Evolutionary conservation across 148 eudicot genomes (phyloP), one percentile per base, ranked within the genome.

Genomic region (Dianthus caryophyllus): DNA sequence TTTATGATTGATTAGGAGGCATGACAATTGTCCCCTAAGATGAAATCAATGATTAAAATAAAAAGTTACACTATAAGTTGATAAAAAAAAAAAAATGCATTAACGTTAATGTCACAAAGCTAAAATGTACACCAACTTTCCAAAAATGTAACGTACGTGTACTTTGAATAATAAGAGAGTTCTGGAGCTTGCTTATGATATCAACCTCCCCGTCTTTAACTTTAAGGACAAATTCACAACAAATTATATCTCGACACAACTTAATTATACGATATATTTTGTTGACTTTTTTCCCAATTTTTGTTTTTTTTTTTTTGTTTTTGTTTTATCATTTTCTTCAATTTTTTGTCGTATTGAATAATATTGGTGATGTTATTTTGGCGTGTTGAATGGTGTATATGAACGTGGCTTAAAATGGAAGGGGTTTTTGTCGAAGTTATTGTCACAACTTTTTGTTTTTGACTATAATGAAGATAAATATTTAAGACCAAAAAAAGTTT

Each of bases 71-170:
- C 14, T 12, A 69, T 30, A 7, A 46, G 30, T n/a, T n/a, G n/a
- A n/a, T n/a, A n/a, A n/a, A n/a, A n/a, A n/a, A n/a, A n/a, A 12
- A 69, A 49, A 69, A 4, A 27, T n/a, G 25, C 6, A 48, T 70
- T 58, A 69, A 62, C 29, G 66, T 60, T 49, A 60, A 49, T 70
- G 59, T 70, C 66, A 70, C 15, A 21, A 33, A n/a, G 66, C 36
- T 31, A n/a, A 21, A 30, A 69, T 69, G 22, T 33, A 60, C 31
- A 69, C 47, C 50, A 60, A 60, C 73, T 70, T 70, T 60, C 73
- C 44, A 9, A 6, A 70, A 70, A 64, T 60, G 65, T 64, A 51
- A 50, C 33, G 50, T 70, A 50, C 67, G 67, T 71, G 68, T 71
- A 62, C 51, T 20, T n/a, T n/a, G n/a, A n/a, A n/a, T 16, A 59